Base-by-base conservation (phyloP, 345 rosid genomes). In the Hibiscus mutabilis region DNA sequence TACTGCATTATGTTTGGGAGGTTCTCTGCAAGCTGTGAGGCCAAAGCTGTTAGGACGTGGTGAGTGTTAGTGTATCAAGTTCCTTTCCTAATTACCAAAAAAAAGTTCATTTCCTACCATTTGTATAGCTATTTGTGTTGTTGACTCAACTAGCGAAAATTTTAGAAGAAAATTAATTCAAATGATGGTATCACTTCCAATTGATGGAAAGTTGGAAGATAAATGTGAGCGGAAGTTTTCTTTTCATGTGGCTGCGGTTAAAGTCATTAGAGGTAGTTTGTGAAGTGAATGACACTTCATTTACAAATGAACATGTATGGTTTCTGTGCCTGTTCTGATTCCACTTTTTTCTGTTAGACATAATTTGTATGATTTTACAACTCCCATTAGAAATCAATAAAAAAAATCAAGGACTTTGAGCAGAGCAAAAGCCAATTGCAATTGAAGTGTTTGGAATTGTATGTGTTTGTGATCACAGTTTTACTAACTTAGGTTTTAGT, bases 1-100 rank as follows among this genome's bases (percentile, higher is more conserved):
- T 2, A 74, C 84, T 0, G 88, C 99, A 42, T 84, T 95, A 74
- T 89, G 92, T 75, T 69, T 92, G 77, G 97, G 97, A 40, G 98
- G 98, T 71, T 89, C 98, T 64, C 71, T 90, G 79, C 83, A 80
- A 71, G 89, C 98, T 74, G 76, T 86, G 40, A 80, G 84, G 81
- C 78, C 86, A 19, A 78, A 79, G 71, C 55, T 87, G 68, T 82
- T 69, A 31, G 91, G 86, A 58, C 99, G 86, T 19, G 99, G 97
- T 95, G 82, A 82, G 92, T 72, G 11, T 80, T 35, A 15, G 53
- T 60, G 42, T 42, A n/a, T 27, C 46, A 33, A 16, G 53, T 58
- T 70, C 29, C 15, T 13, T 44, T 67, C 24, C 40, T 16, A 15
- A n/a, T n/a, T n/a, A n/a, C n/a, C n/a, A n/a, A n/a, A n/a, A n/a